Conservation (phyloP, 768 basidiomycete species). For the Scleroderma bovista region DNA sequence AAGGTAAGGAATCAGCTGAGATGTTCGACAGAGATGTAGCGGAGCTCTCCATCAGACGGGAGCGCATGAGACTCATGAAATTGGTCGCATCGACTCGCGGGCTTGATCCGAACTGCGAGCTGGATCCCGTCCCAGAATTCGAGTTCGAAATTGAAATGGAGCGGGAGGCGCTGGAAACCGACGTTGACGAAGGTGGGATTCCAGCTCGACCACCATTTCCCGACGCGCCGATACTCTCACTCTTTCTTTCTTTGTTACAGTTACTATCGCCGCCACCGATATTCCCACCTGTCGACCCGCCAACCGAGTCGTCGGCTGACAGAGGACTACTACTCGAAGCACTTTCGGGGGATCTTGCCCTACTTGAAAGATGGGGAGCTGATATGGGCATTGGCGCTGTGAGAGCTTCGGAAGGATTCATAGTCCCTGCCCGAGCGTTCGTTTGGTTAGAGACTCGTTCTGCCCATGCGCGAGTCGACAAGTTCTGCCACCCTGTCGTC, state of each 20-base stretch:
- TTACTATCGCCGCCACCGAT: slow-evolving; percentile 6
- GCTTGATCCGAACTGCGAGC: slow-evolving; percentile 20
- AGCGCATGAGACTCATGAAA: slow-evolving; percentile 13
- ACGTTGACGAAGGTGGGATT: slow-evolving; percentile 10
- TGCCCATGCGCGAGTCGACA: slow-evolving; percentile 42
- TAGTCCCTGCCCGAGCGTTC: slow-evolving; percentile 5
- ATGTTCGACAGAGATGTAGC: slow-evolving; percentile 24
- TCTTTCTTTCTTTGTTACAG: slow-evolving; percentile 6
- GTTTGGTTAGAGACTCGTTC: slow-evolving; percentile 36
- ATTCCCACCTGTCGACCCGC: slow-evolving; percentile 6
- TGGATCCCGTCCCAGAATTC: slow-evolving; percentile 15
- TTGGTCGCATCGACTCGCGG: slow-evolving; percentile 1
- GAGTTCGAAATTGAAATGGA: slow-evolving; percentile 24
- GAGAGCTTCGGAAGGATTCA: slow-evolving; percentile 1
- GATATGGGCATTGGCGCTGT: slow-evolving; percentile 4
- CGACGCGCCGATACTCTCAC: slow-evolving; percentile 10
- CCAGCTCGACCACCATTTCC: slow-evolving; percentile 3
- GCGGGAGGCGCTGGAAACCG: slow-evolving; percentile 10
- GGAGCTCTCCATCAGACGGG: slow-evolving; percentile 23
- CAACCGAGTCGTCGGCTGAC: slow-evolving; percentile 21
- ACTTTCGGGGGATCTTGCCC: slow-evolving; percentile 20
- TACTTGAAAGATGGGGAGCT: slow-evolving; percentile 6
- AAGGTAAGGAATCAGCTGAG: slow-evolving; percentile 15
- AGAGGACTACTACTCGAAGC: slow-evolving; percentile 21
- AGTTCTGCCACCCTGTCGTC: slow-evolving; percentile 17